Percentiles rank a stretch among this genome's conserved stretches.
Conservation (phyloP, 2,329 filamentous ascomycete genomes). For the Dendryphion nanum region DNA sequence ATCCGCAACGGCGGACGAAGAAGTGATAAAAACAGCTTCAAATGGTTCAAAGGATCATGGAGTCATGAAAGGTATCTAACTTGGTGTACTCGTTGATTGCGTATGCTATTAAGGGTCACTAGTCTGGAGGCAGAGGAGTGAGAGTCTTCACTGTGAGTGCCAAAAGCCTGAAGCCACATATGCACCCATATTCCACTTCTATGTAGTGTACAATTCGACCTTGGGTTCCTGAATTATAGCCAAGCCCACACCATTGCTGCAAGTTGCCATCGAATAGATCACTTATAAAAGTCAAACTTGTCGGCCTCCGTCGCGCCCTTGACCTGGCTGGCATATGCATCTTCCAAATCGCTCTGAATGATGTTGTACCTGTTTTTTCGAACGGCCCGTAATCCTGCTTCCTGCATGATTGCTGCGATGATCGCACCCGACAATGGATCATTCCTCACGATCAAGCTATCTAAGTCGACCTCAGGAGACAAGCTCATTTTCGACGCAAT, state of each 20-base stretch:
- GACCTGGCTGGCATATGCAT: slow-evolving; percentile 95
- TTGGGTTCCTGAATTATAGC: too few relatives aligned
- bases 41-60: too few relatives aligned
- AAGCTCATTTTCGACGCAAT: slow-evolving; percentile 97
- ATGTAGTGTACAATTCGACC: slow-evolving; percentile 6
- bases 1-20: too few relatives aligned
- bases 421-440: slow-evolving; percentile 93
- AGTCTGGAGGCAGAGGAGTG: too few relatives aligned
- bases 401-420: slow-evolving; percentile 99
- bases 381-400: slow-evolving; percentile 89
- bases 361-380: slow-evolving; percentile 99
- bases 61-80: too few relatives aligned
- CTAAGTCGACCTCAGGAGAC: slow-evolving; percentile 92
- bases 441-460: slow-evolving; percentile 93
- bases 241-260: too few relatives aligned
- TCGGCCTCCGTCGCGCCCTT: slow-evolving; percentile 74
- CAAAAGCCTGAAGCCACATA: too few relatives aligned
- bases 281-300: slow-evolving; percentile 70
- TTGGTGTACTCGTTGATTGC: too few relatives aligned
- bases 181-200: too few relatives aligned
- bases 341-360: slow-evolving; percentile 93
- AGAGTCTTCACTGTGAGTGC: too few relatives aligned
- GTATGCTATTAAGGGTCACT: too few relatives aligned
- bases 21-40: too few relatives aligned
- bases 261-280: slow-evolving; percentile 2